Evolutionary conservation across 345 rosid genomes (phyloP), one percentile per base, ranked within the genome.

Genomic region (Lagerstroemia speciosa): DNA sequence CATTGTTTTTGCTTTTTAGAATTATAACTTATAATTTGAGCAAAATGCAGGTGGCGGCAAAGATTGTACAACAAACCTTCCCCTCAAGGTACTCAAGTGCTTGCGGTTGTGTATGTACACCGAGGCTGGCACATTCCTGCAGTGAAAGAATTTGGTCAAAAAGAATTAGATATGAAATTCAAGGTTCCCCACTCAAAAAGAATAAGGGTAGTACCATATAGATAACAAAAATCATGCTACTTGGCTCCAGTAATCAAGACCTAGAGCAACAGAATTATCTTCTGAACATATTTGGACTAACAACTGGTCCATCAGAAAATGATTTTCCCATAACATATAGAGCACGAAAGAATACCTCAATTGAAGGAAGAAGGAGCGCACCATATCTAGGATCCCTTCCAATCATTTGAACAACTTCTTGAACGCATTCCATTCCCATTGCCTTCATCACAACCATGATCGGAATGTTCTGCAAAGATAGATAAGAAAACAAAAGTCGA

Each of bases 351-450:
- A 71, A 81, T 84, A 83, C 98, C 97, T 91, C 91, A 72, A 93
- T 83, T 62, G 98, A 91, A 50, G 90, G 92, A 73, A 91, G 76
- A 74, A 93, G 91, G 53, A 89, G 78, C 50, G 86, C 83, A 62
- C 90, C 74, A 76, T 83, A 91, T 76, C 88, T 87, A 75, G 97
- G 97, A 82, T 91, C 96, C 81, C 98, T 87, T 72, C 98, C 96
- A 33, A 93, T 78, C 97, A 93, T 89, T 74, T 89, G 94, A 68
- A 89, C 94, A 36, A 91, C 90, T 82, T 93, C 98, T 85, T 89
- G 94, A 72, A 91, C 98, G 68, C 94, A 85, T 79, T 93, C 91
- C 97, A 91, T 91, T 71, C 98, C 96, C 98, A 93, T 91, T 65
- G 96, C 97, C 78, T 87, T 91, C 72, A 93, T 80, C 72, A 86